Conservation (phyloP, 2,329 filamentous ascomycete species). For the Pseudocercospora fijiensis region DNA sequence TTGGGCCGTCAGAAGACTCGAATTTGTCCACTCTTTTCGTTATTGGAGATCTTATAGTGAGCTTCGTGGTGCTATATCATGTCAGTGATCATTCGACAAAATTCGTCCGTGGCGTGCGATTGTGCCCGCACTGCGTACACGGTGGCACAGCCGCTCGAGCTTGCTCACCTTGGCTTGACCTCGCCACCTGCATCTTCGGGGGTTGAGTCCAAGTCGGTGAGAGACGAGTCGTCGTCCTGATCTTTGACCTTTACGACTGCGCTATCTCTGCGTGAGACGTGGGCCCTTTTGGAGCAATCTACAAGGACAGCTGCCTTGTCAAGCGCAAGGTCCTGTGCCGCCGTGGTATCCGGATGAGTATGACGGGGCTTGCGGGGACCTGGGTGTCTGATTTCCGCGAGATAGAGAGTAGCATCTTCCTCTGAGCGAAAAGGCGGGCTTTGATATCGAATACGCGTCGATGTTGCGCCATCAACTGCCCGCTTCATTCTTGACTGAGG, state of each 20-base stretch:
- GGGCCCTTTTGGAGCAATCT: conserved; percentile 18
- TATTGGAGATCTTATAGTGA: conserved; percentile 5
- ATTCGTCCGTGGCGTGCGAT: neutral
- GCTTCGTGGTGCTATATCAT: conserved; percentile 12
- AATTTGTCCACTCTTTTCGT: conserved; percentile 5
- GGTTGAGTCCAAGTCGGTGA: neutral
- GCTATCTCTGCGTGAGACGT: conserved; percentile 25
- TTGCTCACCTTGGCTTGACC: conserved; percentile 6
- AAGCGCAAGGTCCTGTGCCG: conserved; percentile 25
- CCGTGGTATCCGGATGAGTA: conserved; percentile 24
- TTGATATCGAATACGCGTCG: conserved; percentile 22
- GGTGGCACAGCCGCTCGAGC: conserved; percentile 5
- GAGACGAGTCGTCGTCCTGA: conserved; percentile 6
- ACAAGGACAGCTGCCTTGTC: conserved; percentile 19
- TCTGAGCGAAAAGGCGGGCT: conserved; percentile 22
- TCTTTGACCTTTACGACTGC: conserved; percentile 7
- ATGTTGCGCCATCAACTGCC: conserved; percentile 13
- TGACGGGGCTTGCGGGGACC: conserved; percentile 20
- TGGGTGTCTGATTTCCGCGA: conserved; percentile 13
- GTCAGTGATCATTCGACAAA: conserved; percentile 5
- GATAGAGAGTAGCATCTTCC: conserved; percentile 12
- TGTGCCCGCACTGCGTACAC: neutral
- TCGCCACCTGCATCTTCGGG: conserved; percentile 1
- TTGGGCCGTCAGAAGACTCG: neutral
- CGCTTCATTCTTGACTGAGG: neutral